phyloP scores from a whole-genome alignment of 768 basidiomycete species.

The Mycena maculata region DNA sequence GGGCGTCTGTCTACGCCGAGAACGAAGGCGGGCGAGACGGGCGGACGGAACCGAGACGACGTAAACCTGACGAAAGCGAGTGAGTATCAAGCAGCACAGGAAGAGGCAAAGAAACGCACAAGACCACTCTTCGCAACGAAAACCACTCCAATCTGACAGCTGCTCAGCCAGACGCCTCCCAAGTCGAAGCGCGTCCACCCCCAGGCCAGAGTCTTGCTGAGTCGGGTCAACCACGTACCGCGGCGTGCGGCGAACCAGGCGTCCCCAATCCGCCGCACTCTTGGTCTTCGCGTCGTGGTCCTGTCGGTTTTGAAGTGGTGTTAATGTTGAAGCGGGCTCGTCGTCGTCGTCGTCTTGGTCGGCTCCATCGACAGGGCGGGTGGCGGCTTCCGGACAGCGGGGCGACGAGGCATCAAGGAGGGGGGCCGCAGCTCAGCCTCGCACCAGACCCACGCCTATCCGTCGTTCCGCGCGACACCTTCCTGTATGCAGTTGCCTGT shows the following conservation, averaged over 20 bases:
- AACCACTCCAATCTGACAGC: slow-evolving; percentile 1
- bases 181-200: slow-evolving; percentile 23
- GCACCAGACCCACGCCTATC: too few species aligned
- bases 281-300: slow-evolving; percentile 18
- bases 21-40: not conserved
- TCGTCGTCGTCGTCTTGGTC: slow-evolving; percentile 3
- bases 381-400: not conserved
- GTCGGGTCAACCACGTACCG: not conserved
- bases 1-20: slow-evolving; percentile 1
- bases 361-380: slow-evolving; percentile 2
- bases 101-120: not conserved
- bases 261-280: slow-evolving; percentile 13
- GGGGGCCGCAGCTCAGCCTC: not conserved
- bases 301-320: not conserved
- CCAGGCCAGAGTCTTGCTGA: slow-evolving; percentile 11
- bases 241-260: slow-evolving; percentile 14
- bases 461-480: too few species aligned
- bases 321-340: not conserved
- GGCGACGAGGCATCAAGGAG: not conserved
- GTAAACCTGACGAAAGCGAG: not conserved
- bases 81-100: not conserved
- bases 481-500: too few species aligned
- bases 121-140: not conserved
- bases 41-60: not conserved
- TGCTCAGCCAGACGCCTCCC: slow-evolving; percentile 17